Evolutionary conservation across 2,329 filamentous ascomycete species (phyloP), one percentile per base, ranked within the genome.

Genomic region (Trichophyton simii): DNA sequence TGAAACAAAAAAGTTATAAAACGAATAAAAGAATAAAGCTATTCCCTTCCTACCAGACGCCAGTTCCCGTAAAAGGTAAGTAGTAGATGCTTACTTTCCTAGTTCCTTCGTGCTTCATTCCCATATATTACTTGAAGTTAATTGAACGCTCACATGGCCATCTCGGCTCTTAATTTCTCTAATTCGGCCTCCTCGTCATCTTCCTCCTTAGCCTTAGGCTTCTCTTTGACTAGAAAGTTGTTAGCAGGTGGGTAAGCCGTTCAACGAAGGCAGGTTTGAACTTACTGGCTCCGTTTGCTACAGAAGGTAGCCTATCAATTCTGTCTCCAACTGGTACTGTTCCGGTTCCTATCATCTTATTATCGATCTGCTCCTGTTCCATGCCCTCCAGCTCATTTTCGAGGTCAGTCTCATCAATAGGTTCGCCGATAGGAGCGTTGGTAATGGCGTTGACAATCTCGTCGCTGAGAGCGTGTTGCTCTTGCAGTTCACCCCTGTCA

Each of bases 131-230:
- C 9, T 15, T 28, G 20, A 2, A 52, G 46, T 42, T 31, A 18
- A 31, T 42, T 52, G 28, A 31, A 31, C 28, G 44, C 70, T 76
- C 75, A 95, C 87, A 96, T 96, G 66, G 91, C 91, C 92, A 97
- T 97, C 76, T 96, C 92, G 41, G 90, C 91, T 73, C 95, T 91
- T 68, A 99, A 76, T 77, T 94, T 96, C 75, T 87, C 84, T 71
- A 97, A 80, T 78, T 97, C 92, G 69, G 87, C 92, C 75, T 97
- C 92, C 72, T 97, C 94, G 81, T 97, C 92, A 74, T 96, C 91
- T 74, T 96, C 90, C 72, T 88, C 85, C 71, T 67, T 77, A 76
- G 66, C 78, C 74, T 77, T 72, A 64, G 75, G 68, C 69, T 78
- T 79, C 64, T 75, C 75, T 72, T 75, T 77, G 67, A 75, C 76